Conservation (phyloP, 2,329 filamentous ascomycete genomes). For the Alternaria sp. region DNA sequence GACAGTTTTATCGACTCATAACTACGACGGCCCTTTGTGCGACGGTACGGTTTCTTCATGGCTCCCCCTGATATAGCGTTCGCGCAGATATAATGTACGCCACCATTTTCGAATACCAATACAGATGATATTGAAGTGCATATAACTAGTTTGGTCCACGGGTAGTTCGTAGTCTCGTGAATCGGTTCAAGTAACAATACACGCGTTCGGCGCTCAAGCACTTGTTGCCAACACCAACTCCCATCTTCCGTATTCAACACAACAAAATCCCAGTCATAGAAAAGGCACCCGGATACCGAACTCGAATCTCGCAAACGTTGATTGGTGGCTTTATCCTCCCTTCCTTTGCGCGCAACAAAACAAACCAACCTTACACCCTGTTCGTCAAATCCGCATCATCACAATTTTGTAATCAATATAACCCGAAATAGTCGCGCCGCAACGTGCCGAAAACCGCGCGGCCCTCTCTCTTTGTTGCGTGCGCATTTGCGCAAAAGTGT, state of each 20-base stretch:
- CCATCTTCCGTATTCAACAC: background rate
- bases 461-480: background rate
- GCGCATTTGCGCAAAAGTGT: background rate
- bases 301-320: background rate
- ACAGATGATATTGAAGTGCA: background rate
- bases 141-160: background rate
- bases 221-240: background rate
- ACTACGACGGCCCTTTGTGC: constrained; percentile 1
- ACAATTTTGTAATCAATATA: background rate
- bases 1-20: background rate
- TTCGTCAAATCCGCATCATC: background rate
- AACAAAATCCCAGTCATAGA: background rate
- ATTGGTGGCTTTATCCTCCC: background rate
- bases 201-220: too few relatives aligned
- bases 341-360: background rate
- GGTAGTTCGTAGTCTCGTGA: too few relatives aligned
- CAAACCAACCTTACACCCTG: background rate
- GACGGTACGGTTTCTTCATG: background rate
- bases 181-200: too few relatives aligned
- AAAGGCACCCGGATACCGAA: background rate
- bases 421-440: background rate
- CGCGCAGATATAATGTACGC: background rate
- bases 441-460: background rate
- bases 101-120: background rate
- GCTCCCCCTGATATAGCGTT: background rate